Base-by-base conservation (phyloP, 768 basidiomycete species). In the Rhodosporidiobolus sp. region DNA sequence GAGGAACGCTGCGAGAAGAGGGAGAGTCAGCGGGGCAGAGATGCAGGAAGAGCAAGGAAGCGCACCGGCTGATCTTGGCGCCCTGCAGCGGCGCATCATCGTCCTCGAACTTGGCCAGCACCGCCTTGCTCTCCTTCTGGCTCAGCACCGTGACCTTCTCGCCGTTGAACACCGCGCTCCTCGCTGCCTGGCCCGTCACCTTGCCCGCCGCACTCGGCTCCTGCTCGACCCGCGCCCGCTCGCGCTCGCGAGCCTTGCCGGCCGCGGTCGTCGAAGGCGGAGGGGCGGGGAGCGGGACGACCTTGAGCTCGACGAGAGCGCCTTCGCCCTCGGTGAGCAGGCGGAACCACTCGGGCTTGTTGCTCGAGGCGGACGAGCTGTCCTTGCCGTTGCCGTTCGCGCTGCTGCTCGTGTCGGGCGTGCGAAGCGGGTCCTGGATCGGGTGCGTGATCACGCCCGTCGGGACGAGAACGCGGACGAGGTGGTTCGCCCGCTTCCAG, bases 371-470 rank as follows among this genome's bases (percentile, higher is more conserved):
- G 4, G 35, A 22, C 9, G 48, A 9, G 62, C 86, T 88, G 48
- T 85, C 82, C 69, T 87, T 86, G 9, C 87, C 86, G 10, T 48
- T 48, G 46, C 14, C 46, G 46, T 43, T 83, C 56, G 85, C 14
- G 38, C 38, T 43, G 38, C 38, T 43, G 38, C 38, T 85, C 65
- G 83, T 84, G 81, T 88, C 87, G 24, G n/a, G n/a, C n/a, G 88
- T 89, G 34, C 89, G 90, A 72, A 95, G 82, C 17, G 94, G 94
- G 80, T 95, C 91, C 59, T 86, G 83, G 48, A 94, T 85, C 4
- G 89, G 88, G 45, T 88, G 86, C 56, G 88, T 85, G 79, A 89
- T 91, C 72, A 88, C 89, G 28, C 90, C 88, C 3, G 92, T 95
- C 5, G 94, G 94, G 26, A 96, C 81, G 50, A 86, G 87, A 63